Evolutionary conservation across 345 rosid genomes (phyloP).

Genomic region (Lagerstroemia speciosa): DNA sequence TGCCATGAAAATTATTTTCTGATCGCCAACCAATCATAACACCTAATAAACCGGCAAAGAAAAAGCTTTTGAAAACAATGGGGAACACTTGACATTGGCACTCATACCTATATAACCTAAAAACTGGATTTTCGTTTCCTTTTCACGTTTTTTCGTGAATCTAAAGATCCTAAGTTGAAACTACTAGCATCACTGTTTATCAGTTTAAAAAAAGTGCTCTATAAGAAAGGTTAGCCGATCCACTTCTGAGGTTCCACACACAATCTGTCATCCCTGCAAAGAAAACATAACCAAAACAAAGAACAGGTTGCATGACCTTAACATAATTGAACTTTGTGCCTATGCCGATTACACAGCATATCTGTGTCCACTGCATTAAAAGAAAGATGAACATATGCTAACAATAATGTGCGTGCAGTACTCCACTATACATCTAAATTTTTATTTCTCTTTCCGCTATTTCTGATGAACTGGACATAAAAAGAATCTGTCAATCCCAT

Average conservation of each 20-base stretch:
- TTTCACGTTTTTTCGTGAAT: no score
- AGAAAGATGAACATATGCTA: background rate
- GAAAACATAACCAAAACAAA: background rate
- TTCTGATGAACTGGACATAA: no score
- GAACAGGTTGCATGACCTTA: background rate
- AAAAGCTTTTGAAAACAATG: background rate
- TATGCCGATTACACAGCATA: background rate
- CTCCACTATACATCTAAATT: background rate
- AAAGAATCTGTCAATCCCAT: no score
- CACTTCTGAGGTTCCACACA: background rate
- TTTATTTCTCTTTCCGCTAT: background rate
- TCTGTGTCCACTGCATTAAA: background rate
- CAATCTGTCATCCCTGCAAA: background rate
- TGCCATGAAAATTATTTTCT: background rate
- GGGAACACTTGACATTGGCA: no score
- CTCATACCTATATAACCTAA: no score
- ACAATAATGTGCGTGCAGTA: background rate
- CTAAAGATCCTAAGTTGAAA: no score
- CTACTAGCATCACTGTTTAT: no score
- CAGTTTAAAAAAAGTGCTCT: no score
- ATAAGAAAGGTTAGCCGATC: background rate
- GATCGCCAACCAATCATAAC: background rate
- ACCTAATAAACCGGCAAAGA: background rate
- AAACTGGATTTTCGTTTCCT: no score
- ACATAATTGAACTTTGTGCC: background rate